Evolutionary conservation across 257 asterid species (phyloP), one percentile per base, ranked within the genome.

Genomic region (Knoxia roxburghii): DNA sequence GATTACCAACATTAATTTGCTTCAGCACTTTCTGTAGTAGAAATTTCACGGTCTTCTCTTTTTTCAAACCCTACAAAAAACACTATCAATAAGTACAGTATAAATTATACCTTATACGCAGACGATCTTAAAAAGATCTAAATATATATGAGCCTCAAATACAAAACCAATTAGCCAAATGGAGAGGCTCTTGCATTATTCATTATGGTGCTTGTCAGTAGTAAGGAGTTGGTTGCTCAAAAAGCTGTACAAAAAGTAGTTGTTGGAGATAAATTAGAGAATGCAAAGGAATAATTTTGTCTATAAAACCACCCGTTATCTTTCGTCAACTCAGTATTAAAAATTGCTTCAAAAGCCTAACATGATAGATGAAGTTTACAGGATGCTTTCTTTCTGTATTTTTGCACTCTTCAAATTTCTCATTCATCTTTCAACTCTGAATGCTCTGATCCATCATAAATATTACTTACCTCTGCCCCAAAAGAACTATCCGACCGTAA

Each of bases 1-100:
- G 83, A 72, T 76, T 88, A 59, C 99, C 99, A 70, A 94, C 97
- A 78, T 94, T 96, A 58, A 97, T 94, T 78, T 94, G 99, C 83
- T 94, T 94, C 82, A 94, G 76, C 62, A 94, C 99, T 75, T 94
- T 94, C 89, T 94, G 99, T 73, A 94, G 80, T 84, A 94, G 76
- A 77, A 90, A 88, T 78, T 85, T 88, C 81, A 94, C 77, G 73
- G 85, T 90, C 78, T 84, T 88, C 73, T 90, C 99, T 1, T 83
- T 61, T 73, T 83, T 90, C 80, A 67, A 83, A 2, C 86, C 82
- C 90, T 85, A 41, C 1, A 45, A 13, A 4, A 4, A 11, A 68
- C 21, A n/a, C n/a, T 68, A 58, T 15, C 5, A 12, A 55, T 0
- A 64, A 55, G 3, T 43, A 37, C 24, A 35, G 12, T 15, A n/a